Evolutionary conservation across 1,139 yeast species (phyloP).

Genomic region (Geotrichum carabidarum): DNA sequence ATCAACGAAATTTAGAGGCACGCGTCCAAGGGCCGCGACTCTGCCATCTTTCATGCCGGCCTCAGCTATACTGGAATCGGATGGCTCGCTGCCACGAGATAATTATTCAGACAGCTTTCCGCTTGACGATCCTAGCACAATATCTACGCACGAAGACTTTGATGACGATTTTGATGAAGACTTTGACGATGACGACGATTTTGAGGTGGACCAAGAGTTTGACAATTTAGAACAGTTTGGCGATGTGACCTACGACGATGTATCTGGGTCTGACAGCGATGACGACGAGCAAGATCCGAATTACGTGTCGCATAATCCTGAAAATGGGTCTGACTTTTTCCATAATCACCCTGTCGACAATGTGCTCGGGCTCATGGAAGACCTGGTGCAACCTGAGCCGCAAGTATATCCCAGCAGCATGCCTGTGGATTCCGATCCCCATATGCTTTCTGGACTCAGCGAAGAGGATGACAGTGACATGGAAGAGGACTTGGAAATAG

Average conservation of each 20-base stretch:
- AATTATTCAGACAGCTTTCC: slow-evolving; percentile 10
- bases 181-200: slow-evolving; percentile 21
- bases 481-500: slow-evolving; percentile 36
- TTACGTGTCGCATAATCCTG: neutral
- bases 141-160: slow-evolving; percentile 15
- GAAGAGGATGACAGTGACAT: slow-evolving; percentile 39
- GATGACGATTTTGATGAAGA: slow-evolving; percentile 20
- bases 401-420: neutral
- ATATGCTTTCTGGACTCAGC: slow-evolving; percentile 23
- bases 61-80: neutral
- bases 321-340: neutral
- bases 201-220: slow-evolving; percentile 18
- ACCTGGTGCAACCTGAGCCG: neutral
- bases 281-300: slow-evolving; percentile 16
- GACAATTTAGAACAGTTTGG: slow-evolving; percentile 19
- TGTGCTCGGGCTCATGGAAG: neutral
- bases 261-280: slow-evolving; percentile 21
- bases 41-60: neutral
- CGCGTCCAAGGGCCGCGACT: slow-evolving; percentile 7
- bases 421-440: slow-evolving; percentile 8
- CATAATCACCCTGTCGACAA: neutral
- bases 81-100: slow-evolving; percentile 6
- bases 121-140: slow-evolving; percentile 13
- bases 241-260: slow-evolving; percentile 21
- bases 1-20: slow-evolving; percentile 5